A percentile compares a stretch with the other conserved stretches of the same genome.
Conservation (phyloP, 805 yeast species). For the Yamadazyma kitorensis region DNA sequence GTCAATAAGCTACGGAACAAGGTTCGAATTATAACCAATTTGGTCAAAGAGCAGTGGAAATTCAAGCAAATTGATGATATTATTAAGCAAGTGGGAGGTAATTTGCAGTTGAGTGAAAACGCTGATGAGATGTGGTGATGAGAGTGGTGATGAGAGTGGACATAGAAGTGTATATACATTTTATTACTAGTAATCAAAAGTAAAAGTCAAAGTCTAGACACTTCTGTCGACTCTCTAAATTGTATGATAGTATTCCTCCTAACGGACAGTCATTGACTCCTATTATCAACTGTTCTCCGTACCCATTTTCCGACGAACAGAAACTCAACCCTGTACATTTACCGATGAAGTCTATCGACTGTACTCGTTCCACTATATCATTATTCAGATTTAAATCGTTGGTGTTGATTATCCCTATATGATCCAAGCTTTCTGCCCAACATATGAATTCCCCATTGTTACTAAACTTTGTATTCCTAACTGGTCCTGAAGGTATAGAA, state of each 20-base stretch:
- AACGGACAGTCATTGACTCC: conserved; percentile 55
- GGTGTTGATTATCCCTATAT: conserved; percentile 48
- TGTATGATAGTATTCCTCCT: conserved; percentile 56
- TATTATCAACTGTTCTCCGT: conserved; percentile 47
- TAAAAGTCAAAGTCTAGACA: conserved; percentile 41
- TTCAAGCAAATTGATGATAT: conserved; percentile 28
- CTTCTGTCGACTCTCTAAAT: conserved; percentile 31
- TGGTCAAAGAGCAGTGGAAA: conserved; percentile 30
- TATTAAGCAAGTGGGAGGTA: conserved; percentile 37
- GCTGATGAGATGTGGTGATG: conserved; percentile 46
- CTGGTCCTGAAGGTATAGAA: conserved; percentile 44
- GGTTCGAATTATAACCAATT: conserved; percentile 47
- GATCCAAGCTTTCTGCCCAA: conserved; percentile 61
- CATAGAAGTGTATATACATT: background rate
- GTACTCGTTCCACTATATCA: conserved; percentile 26
- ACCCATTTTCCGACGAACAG: conserved; percentile 38
- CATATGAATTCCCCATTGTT: conserved; percentile 42
- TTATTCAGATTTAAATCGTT: conserved; percentile 21
- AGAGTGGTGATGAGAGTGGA: background rate
- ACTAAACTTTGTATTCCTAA: conserved; percentile 52
- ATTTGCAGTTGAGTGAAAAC: conserved; percentile 33
- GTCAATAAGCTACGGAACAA: conserved; percentile 59
- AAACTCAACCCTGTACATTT: conserved; percentile 57
- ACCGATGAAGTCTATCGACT: conserved; percentile 54
- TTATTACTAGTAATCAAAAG: conserved; percentile 14